A percentile compares a stretch with the other conserved stretches of the same genome.
Evolutionary conservation across 768 basidiomycete species (phyloP).

Genomic region (Rhizopogon salebrosus): DNA sequence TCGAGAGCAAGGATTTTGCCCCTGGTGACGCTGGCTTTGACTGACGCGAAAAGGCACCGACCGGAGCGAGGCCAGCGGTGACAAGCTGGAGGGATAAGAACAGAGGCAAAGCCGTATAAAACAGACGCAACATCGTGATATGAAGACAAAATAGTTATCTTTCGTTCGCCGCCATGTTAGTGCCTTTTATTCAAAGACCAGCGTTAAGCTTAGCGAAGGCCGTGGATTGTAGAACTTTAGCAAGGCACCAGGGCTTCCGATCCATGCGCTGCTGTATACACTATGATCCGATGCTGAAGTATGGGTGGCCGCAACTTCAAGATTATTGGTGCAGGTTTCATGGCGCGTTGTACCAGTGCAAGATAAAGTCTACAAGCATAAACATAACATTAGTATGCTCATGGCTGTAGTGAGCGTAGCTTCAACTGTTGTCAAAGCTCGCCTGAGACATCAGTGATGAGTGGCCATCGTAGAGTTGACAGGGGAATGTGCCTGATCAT

Average conservation of each 20-base stretch:
- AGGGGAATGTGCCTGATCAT: too few relatives aligned
- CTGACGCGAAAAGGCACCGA: not conserved
- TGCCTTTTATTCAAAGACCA: not conserved
- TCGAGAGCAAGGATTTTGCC: not conserved
- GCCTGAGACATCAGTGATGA: too few relatives aligned
- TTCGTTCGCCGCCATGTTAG: not conserved
- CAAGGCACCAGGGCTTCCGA: not conserved
- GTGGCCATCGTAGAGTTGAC: too few relatives aligned
- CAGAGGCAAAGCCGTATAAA: not conserved
- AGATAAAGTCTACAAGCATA: too few relatives aligned
- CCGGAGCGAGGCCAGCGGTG: not conserved
- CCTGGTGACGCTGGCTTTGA: not conserved
- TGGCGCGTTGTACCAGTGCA: too few relatives aligned
- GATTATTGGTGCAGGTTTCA: too few relatives aligned
- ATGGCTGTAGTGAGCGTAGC: too few relatives aligned
- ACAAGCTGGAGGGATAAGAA: not conserved
- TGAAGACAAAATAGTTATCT: too few relatives aligned
- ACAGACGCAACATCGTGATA: not conserved
- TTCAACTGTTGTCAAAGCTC: too few relatives aligned
- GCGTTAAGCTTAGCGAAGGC: not conserved
- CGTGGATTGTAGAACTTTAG: not conserved
- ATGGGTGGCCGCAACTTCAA: too few relatives aligned
- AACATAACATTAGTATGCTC: too few relatives aligned
- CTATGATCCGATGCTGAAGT: too few relatives aligned
- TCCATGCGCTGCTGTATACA: not conserved